Evolutionary conservation across 208 protist species (phyloP).

Genomic region (Trypanosoma avium): DNA sequence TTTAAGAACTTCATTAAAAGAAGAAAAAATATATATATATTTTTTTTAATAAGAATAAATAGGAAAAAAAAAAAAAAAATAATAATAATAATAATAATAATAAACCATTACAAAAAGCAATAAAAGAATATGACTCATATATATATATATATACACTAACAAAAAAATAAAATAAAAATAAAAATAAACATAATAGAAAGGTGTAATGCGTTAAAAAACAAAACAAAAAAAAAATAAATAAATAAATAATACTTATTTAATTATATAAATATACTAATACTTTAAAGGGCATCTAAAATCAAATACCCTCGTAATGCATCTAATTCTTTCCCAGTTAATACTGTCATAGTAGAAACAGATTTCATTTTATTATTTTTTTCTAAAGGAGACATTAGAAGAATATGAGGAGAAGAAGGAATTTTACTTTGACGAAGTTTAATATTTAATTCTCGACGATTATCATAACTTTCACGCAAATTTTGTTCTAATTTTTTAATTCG

Average conservation of each 20-base stretch:
- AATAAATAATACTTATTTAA: background rate
- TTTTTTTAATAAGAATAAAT: background rate
- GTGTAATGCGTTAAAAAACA: background rate
- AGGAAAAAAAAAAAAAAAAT: background rate
- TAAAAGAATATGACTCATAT: too few species aligned
- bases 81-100: too few species aligned
- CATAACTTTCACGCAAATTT: constrained; percentile 7
- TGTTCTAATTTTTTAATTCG: background rate
- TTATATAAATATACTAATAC: constrained; percentile 15
- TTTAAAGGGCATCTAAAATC: background rate
- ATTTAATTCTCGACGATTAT: background rate
- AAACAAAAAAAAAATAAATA: background rate
- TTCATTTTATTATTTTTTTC: background rate
- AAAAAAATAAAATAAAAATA: background rate
- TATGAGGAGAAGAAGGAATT: background rate
- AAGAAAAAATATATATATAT: background rate
- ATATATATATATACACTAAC: background rate
- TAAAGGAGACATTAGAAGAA: background rate
- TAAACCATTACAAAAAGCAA: too few species aligned
- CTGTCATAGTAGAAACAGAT: background rate
- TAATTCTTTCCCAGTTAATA: background rate
- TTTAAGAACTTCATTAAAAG: background rate
- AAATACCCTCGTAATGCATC: background rate
- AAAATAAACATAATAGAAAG: background rate
- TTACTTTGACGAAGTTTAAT: background rate